Evolutionary conservation across 768 basidiomycete species (phyloP).

Genomic region (Leccinum truebloodii): DNA sequence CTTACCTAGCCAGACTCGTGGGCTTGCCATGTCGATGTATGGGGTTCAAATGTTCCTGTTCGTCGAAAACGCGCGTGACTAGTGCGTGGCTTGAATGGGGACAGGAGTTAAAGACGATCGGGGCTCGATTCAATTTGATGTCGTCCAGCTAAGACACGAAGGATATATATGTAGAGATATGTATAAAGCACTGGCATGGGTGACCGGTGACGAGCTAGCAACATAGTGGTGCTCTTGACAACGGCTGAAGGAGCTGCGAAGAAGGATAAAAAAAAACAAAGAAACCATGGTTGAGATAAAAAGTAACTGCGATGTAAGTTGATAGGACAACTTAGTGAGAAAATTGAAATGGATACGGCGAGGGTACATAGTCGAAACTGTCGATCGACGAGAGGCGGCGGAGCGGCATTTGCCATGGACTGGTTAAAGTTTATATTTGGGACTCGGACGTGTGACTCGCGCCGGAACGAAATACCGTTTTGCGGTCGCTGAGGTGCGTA

Average conservation of each 20-base stretch:
- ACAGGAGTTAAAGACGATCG: too few relatives aligned
- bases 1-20: constrained; percentile 16
- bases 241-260: too few relatives aligned
- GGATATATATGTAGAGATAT: neutral
- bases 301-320: neutral
- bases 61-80: neutral
- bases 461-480: too few relatives aligned
- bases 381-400: too few relatives aligned
- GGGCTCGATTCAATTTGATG: neutral
- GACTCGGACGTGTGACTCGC: too few relatives aligned
- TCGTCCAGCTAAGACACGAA: neutral
- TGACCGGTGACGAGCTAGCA: neutral
- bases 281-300: neutral
- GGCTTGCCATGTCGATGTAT: constrained; percentile 1
- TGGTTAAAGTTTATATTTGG: too few relatives aligned
- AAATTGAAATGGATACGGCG: too few relatives aligned
- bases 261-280: neutral
- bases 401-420: too few relatives aligned
- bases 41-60: constrained; percentile 4
- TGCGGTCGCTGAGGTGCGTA: too few relatives aligned
- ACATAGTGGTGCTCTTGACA: too few relatives aligned
- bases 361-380: too few relatives aligned
- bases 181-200: neutral
- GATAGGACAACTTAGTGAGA: too few relatives aligned
- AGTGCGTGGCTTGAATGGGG: neutral